phyloP scores from a whole-genome alignment of 306 rosid species.

The Echinosophora koreensis region DNA sequence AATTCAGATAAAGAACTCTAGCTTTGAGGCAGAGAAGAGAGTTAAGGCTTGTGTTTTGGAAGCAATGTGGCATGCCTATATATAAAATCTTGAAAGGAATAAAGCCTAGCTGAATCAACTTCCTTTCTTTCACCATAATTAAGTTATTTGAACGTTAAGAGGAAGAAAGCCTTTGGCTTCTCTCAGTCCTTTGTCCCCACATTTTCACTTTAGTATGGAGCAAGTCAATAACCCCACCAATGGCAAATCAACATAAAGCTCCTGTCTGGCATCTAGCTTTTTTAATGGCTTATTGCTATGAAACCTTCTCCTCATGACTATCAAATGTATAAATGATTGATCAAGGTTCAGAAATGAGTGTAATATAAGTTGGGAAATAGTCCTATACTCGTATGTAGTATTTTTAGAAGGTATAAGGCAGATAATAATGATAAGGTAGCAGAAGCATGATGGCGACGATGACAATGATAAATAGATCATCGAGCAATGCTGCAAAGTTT shows the following conservation, averaged over 20 bases:
- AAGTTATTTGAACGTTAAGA: constrained; percentile 34
- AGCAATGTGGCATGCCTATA: constrained; percentile 32
- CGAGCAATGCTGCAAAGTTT: too few species aligned
- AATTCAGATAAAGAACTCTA: constrained; percentile 5
- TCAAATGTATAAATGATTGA: not conserved
- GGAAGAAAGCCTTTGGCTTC: constrained; percentile 45
- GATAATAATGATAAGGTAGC: not conserved
- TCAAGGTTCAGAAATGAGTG: too few species aligned
- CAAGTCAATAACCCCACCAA: not conserved
- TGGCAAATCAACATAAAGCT: not conserved
- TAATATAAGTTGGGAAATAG: too few species aligned
- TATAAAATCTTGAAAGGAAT: constrained; percentile 56
- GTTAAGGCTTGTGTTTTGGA: constrained; percentile 27
- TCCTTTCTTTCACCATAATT: constrained; percentile 59
- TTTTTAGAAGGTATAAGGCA: not conserved
- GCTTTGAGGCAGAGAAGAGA: constrained; percentile 34
- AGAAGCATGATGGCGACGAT: not conserved
- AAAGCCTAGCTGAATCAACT: constrained; percentile 59
- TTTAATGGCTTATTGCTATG: not conserved
- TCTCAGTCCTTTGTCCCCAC: constrained; percentile 39
- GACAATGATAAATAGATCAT: not conserved
- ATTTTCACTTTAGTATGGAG: constrained; percentile 39
- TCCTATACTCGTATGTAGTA: not conserved
- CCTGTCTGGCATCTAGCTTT: too few species aligned
- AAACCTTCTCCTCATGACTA: not conserved